Evolutionary conservation across 1,284 basidiomycete genomes (phyloP), one percentile per base, ranked within the genome.

Genomic region (Tylopilus sp.): DNA sequence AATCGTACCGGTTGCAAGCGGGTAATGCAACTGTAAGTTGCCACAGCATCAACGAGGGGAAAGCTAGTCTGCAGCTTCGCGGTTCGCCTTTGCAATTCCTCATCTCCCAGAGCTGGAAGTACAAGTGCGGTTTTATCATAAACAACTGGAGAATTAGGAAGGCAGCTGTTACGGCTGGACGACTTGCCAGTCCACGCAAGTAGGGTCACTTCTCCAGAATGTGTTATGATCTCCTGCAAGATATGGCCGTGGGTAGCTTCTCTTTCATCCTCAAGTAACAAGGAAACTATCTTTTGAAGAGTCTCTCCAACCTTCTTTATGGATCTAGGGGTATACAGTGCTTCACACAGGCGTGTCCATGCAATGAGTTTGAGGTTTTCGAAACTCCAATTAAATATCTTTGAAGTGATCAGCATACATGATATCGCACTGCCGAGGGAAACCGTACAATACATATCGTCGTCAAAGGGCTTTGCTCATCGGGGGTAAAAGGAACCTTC

Each of bases 311-410:
- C 29, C 24, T 54, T 32, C 19, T 44, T 54, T 6, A 54, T 36
- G 3, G 13, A 18, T 54, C 59, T 41, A 33, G 59, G 32, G 39
- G 26, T 2, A 53, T 60, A 59, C 36, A 63, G 7, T 19, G 26
- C 19, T 24, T 60, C 26, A 41, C 57, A 63, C 13, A 38, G 44
- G 26, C 44, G n/a, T 13, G 24, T 19, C 57, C 53, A 63, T 13
- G 47, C 57, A 8, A 32, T 32, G 41, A 6, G 18, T 26, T 29
- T 22, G 5, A 63, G 62, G 39, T 16, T 5, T 24, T 58, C 41
- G 18, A 63, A 63, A 3, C 41, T 19, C 62, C 62, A 63, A 5
- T 41, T 16, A 44, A 55, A 63, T 60, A 55, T 61, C 60, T 61
- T 55, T 33, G 22, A 18, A 32, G 33, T 12, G n/a, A 19, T 54